Evolutionary conservation across 2,329 filamentous ascomycete species (phyloP).

Genomic region (Coniella vitis): DNA sequence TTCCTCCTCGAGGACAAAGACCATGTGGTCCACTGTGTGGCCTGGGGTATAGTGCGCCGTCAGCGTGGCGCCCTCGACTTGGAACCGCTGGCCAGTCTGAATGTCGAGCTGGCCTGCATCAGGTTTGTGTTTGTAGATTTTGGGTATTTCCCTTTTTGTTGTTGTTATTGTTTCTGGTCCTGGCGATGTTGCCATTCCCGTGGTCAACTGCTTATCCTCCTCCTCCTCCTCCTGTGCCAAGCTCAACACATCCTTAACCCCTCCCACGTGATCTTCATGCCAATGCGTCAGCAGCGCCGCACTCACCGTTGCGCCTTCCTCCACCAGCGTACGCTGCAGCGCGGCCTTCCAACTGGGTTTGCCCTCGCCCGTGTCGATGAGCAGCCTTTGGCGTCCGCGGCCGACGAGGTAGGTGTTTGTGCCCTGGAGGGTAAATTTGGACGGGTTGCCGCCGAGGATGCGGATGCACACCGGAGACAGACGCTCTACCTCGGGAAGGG

Average conservation of each 20-base stretch:
- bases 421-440: conserved; percentile 69
- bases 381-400: conserved; percentile 61
- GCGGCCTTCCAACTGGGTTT: conserved; percentile 63
- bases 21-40: conserved; percentile 66
- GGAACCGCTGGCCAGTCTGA: conserved; percentile 42
- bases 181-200: no score
- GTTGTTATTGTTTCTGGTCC: no score
- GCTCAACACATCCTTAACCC: conserved; percentile 61
- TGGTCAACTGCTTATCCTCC: conserved; percentile 14
- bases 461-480: conserved; percentile 73
- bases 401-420: conserved; percentile 96
- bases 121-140: conserved; percentile 53
- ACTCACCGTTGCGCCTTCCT: conserved; percentile 64
- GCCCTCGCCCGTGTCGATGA: conserved; percentile 89
- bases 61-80: conserved; percentile 48
- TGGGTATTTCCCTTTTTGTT: no score
- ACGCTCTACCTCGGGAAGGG: conserved; percentile 67
- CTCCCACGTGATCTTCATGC: conserved; percentile 81
- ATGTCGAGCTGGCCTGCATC: conserved; percentile 31
- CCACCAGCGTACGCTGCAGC: conserved; percentile 55
- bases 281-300: conserved; percentile 79
- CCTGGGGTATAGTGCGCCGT: conserved; percentile 60
- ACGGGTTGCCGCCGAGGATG: conserved; percentile 84
- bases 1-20: conserved; percentile 53
- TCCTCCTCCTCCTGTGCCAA: conserved; percentile 52